Evolutionary conservation across 495 filamentous ascomycete genomes (phyloP), one percentile per base, ranked within the genome.

Genomic region (Pseudevernia furfuracea): DNA sequence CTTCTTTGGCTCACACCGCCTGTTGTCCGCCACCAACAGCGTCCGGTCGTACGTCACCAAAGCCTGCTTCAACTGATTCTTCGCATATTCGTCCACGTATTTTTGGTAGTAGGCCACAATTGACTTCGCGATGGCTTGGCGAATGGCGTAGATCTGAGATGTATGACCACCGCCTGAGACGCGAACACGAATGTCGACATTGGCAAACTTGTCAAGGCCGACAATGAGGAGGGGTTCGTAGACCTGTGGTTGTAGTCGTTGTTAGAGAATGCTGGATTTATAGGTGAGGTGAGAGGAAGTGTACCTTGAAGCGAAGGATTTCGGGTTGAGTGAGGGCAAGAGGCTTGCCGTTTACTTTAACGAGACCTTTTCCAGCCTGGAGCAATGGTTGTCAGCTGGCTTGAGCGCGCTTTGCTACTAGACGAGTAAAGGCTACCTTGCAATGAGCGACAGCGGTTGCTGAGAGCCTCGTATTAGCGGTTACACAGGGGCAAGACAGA

Each of bases 61-160:
- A 67, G 89, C 89, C 78, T 91, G 87, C 90, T 98, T 98, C 71
- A 98, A 84, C 80, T 88, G 83, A 87, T 97, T 98, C 90, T 98
- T 98, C 82, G 89, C 88, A 87, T 97, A 91, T 88, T 98, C 94
- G 76, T 98, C 94, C 78, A 98, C 90, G 82, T 87, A 98, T 84
- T 98, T 98, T 86, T 97, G 94, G 89, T 96, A 97, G 89, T 97
- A 98, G 78, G 94, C 92, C 74, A 98, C 90, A 70, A 96, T 90
- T 73, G 88, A 90, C 85, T 98, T 98, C 80, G 92, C 86, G 79
- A 98, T 97, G 69, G 95, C 93, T 84, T 98, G 94, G 72, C 94
- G 92, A 82, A 96, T 91, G 72, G 94, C 94, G 82, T 97, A 98
- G 80, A 98, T 85, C 79, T 97, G 94, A 30, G 94, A 97, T 66